Percentiles rank a stretch among this genome's conserved stretches.
Evolutionary conservation across 1,139 yeast genomes (phyloP).

Genomic region (Saccharomyces hybrid): DNA sequence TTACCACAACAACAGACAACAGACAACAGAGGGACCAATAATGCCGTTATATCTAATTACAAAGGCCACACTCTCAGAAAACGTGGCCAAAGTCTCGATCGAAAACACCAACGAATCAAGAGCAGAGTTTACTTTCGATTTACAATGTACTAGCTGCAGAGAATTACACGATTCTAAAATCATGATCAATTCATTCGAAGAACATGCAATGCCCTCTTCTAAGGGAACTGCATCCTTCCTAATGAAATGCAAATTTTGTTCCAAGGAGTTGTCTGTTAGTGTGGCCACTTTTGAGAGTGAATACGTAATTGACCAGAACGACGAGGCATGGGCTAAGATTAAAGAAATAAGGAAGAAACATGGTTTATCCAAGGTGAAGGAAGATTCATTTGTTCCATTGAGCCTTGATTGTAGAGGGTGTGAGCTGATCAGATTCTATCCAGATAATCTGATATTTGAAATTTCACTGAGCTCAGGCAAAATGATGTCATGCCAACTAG

Average conservation of each 20-base stretch:
- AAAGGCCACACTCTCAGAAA: constrained; percentile 27
- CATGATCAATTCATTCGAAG: constrained; percentile 55
- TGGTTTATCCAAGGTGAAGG: constrained; percentile 30
- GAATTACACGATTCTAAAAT: constrained; percentile 72
- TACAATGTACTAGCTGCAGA: constrained; percentile 74
- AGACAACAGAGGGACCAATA: neutral
- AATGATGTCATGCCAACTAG: constrained; percentile 45
- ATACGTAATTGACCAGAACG: constrained; percentile 9
- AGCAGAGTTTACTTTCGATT: constrained; percentile 64
- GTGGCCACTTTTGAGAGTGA: constrained; percentile 24
- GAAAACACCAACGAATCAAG: constrained; percentile 54
- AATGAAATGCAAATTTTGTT: constrained; percentile 51
- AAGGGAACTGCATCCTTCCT: constrained; percentile 81
- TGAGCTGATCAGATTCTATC: constrained; percentile 60
- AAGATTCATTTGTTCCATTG: constrained; percentile 41
- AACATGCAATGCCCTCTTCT: constrained; percentile 53
- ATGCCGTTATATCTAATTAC: constrained; percentile 26
- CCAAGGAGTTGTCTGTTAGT: constrained; percentile 26
- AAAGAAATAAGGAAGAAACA: constrained; percentile 23
- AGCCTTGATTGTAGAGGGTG: constrained; percentile 83
- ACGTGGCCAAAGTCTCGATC: constrained; percentile 35
- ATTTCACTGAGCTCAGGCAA: constrained; percentile 25
- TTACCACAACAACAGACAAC: neutral
- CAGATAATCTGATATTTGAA: constrained; percentile 33
- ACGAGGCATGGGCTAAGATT: constrained; percentile 17